These are phyloP conservation scores for Vaccinium darrowii DNA, from an alignment of 148 eudicot species.

Conservation along the genomic window DNA sequence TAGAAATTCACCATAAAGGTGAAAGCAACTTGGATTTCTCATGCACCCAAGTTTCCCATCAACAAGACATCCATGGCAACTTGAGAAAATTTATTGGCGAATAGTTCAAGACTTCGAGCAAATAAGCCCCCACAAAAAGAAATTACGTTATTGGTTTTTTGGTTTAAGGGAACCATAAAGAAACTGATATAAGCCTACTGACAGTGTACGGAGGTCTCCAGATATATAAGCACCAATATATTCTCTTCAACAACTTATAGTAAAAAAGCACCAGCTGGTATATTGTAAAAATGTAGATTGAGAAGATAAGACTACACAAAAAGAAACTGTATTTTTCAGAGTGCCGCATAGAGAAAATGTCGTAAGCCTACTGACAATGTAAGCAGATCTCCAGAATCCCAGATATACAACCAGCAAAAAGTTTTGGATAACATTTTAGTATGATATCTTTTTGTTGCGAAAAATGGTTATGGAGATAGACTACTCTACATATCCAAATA, in stretches of 20 bases:
- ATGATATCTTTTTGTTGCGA: no score
- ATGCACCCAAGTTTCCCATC: background rate
- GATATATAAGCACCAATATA: background rate
- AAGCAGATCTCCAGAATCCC: background rate
- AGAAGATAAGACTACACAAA: background rate
- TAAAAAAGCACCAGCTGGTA: background rate
- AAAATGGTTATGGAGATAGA: background rate
- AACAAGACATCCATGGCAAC: no score
- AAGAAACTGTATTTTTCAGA: background rate
- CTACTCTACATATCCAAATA: background rate
- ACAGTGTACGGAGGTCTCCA: background rate
- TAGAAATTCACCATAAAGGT: background rate
- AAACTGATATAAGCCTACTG: background rate
- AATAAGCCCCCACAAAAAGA: background rate
- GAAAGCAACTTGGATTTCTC: background rate
- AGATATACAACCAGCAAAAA: background rate
- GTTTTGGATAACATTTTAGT: background rate
- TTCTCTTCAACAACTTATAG: background rate
- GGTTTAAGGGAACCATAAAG: background rate
- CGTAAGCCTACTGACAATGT: background rate
- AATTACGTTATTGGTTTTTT: background rate
- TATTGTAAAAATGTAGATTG: background rate
- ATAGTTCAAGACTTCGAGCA: background rate
- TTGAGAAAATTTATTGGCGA: background rate
- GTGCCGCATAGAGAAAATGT: background rate